These are phyloP conservation scores for Phycomyces nitens DNA, from an alignment of 192 early-diverging fungal genomes.

Conservation along the genomic window DNA sequence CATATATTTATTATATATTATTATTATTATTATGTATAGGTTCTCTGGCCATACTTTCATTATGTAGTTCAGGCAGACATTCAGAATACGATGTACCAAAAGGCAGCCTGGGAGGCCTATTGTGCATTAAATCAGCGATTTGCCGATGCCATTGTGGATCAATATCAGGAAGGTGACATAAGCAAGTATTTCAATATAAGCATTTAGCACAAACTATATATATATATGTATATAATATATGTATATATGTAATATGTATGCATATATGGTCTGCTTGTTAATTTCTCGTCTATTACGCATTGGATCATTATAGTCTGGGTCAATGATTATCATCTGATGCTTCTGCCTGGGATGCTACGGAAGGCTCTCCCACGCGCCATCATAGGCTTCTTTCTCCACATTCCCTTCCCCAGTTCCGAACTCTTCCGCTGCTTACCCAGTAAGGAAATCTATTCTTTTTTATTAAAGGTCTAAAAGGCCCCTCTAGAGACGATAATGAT, in stretches of 20 bases:
- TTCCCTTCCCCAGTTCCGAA: constrained; percentile 94
- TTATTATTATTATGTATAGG: constrained; percentile 41
- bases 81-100: constrained; percentile 73
- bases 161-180: constrained; percentile 81
- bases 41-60: constrained; percentile 96
- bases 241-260: no score
- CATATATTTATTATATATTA: background rate
- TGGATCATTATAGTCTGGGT: constrained; percentile 71
- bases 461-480: no score
- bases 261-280: no score
- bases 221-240: no score
- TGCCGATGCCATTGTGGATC: constrained; percentile 74
- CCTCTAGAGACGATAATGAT: no score
- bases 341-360: constrained; percentile 86
- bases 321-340: constrained; percentile 97
- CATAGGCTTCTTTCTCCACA: constrained; percentile 95
- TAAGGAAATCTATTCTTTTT: constrained; percentile 31
- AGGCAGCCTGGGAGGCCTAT: constrained; percentile 80
- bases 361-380: constrained; percentile 78
- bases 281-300: no score
- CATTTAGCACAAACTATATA: no score
- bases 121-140: constrained; percentile 81
- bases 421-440: constrained; percentile 88
- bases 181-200: constrained; percentile 46
- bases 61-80: constrained; percentile 90